Percentiles rank a stretch among this genome's conserved stretches.
Conservation (phyloP, 2,329 filamentous ascomycete genomes). For the Didymella segeticola region DNA sequence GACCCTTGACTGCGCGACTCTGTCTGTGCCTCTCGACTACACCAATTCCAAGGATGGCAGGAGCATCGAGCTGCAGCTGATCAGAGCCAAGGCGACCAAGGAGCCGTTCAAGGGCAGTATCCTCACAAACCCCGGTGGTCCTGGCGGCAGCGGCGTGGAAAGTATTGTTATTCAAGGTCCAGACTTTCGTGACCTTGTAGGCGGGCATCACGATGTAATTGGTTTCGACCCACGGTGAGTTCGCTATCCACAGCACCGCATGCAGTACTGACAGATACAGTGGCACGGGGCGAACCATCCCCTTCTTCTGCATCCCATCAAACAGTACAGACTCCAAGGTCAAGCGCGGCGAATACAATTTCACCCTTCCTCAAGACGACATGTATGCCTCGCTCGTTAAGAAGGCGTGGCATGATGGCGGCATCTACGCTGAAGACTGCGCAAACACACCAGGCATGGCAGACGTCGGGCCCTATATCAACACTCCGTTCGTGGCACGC, state of each 20-base stretch:
- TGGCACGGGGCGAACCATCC: slow-evolving; percentile 24
- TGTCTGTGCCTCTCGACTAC: slow-evolving; percentile 48
- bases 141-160: slow-evolving; percentile 28
- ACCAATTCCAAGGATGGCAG: slow-evolving; percentile 25
- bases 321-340: slow-evolving; percentile 8
- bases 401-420: slow-evolving; percentile 19
- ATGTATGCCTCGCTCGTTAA: slow-evolving; percentile 11
- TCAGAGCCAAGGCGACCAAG: slow-evolving; percentile 35
- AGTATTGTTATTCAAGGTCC: slow-evolving; percentile 8
- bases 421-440: slow-evolving; percentile 16
- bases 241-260: not conserved
- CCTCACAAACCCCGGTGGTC: slow-evolving; percentile 46
- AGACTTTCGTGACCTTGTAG: slow-evolving; percentile 5
- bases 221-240: slow-evolving; percentile 21
- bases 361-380: slow-evolving; percentile 14
- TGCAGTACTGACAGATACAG: slow-evolving; percentile 4
- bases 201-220: slow-evolving; percentile 20
- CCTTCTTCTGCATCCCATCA: slow-evolving; percentile 15
- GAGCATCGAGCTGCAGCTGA: slow-evolving; percentile 36
- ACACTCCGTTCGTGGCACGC: slow-evolving; percentile 23
- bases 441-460: slow-evolving; percentile 17
- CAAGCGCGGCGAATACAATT: slow-evolving; percentile 19
- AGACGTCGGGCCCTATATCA: slow-evolving; percentile 21
- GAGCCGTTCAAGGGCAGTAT: slow-evolving; percentile 41
- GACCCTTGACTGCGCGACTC: slow-evolving; percentile 33